phyloP scores from a whole-genome alignment of 139 green algal genomes.

The Chlorella sp. region DNA sequence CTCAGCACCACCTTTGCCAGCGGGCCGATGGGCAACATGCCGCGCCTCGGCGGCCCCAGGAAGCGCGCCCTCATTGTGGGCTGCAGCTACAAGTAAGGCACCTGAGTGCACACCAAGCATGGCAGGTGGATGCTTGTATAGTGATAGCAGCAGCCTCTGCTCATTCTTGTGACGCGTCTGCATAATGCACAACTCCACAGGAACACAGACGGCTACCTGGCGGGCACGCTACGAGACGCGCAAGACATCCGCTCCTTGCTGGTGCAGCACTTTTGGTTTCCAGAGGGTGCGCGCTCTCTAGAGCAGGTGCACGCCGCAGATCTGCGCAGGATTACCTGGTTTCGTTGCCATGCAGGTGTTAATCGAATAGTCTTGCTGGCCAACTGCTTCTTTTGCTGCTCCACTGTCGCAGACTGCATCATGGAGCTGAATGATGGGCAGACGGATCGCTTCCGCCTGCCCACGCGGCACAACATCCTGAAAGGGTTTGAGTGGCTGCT shows the following conservation, averaged over 20 bases:
- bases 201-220: background rate
- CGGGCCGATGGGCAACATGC: background rate
- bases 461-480: slow-evolving; percentile 14
- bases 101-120: too few species aligned
- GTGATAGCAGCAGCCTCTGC: too few species aligned
- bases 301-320: too few species aligned
- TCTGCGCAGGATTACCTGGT: too few species aligned
- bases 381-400: too few species aligned
- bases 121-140: too few species aligned
- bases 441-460: background rate
- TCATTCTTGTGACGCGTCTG: too few species aligned
- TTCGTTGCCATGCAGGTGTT: too few species aligned
- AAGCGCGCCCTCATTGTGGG: background rate
- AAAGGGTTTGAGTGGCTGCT: slow-evolving; percentile 7
- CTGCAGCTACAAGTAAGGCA: background rate
- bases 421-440: background rate
- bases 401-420: background rate
- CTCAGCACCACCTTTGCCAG: too few species aligned
- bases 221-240: background rate
- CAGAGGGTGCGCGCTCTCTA: too few species aligned
- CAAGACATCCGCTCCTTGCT: background rate
- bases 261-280: background rate
- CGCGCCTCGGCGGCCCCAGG: background rate
- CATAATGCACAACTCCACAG: too few species aligned
- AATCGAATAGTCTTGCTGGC: too few species aligned